Base-by-base conservation (phyloP, 768 basidiomycete species). In the Myochromella boudieri region DNA sequence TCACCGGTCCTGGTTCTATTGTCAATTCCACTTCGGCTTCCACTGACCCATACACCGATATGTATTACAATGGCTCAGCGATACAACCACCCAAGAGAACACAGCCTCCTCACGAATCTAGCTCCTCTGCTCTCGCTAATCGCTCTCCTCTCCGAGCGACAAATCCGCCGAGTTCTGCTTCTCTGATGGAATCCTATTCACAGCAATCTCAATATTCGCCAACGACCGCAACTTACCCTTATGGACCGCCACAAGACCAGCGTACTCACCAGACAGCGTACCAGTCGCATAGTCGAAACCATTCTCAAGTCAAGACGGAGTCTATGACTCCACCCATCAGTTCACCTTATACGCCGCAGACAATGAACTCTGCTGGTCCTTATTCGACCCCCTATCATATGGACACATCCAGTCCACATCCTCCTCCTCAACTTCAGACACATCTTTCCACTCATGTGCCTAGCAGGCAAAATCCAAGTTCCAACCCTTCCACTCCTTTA, bases 401-500 rank as follows among this genome's bases (percentile, higher is more conserved):
- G 80, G 81, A 84, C 33, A 79, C 82, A 0, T 72, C 81, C 24
- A 84, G 80, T 57, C 82, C 85, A 14, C 78, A 81, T 49, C 84
- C 81, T 21, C 65, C 72, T 36, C 54, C 64, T 22, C 77, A 75
- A 60, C 71, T 66, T 47, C 79, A 76, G 54, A 58, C 76, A 9
- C 82, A 80, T 64, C 70, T 83, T 34, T 68, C 68, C 29, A 66
- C 78, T 17, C 77, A 77, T 52, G 59, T 67, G 36, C 67, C 78
- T 36, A 58, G 67, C 42, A 77, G 81, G 56, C 77, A 76, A 54
- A 69, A 70, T n/a, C 81, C 85, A 6, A 57, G 75, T 32, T 89
- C 88, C 1, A 81, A 77, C 25, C 88, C 89, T 14, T 72, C 80
- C 31, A 90, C 87, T 0, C 89, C 87, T 9, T 71, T 90, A 54